A percentile compares a stretch with the other conserved stretches of the same genome.
phyloP scores from a whole-genome alignment of 2,329 filamentous ascomycete species.

The Diplodia intermedia region DNA sequence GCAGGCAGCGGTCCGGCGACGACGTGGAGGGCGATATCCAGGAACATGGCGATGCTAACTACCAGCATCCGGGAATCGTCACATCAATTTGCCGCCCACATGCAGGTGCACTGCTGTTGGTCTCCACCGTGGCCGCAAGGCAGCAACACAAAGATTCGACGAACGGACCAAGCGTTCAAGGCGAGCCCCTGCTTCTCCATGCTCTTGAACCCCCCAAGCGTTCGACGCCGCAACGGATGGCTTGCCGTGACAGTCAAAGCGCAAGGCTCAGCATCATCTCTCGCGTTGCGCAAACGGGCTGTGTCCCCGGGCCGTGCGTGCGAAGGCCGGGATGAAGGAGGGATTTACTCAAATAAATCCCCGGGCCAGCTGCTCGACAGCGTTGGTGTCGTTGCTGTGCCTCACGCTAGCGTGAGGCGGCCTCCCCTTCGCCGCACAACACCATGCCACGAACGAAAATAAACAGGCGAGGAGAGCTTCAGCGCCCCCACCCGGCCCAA shows the following conservation, averaged over 20 bases:
- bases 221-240: neutral
- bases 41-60: neutral
- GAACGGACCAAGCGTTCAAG: conserved; percentile 11
- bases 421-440: conserved; percentile 8
- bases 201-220: neutral
- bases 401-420: neutral
- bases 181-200: neutral
- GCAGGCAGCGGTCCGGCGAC: neutral
- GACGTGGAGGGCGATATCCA: neutral
- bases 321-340: neutral
- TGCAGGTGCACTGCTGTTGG: conserved; percentile 5
- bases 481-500: neutral
- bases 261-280: conserved; percentile 5
- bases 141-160: neutral
- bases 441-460: neutral
- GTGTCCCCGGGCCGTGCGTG: conserved; percentile 17
- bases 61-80: neutral
- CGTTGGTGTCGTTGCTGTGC: conserved; percentile 18
- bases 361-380: neutral
- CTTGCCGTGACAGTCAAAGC: neutral
- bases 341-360: neutral
- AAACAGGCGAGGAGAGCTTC: conserved; percentile 6
- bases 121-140: conserved; percentile 9
- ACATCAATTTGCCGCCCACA: neutral
- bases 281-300: neutral